Base-by-base conservation (phyloP, 2,329 filamentous ascomycete species). In the Lachnellula willkommii region DNA sequence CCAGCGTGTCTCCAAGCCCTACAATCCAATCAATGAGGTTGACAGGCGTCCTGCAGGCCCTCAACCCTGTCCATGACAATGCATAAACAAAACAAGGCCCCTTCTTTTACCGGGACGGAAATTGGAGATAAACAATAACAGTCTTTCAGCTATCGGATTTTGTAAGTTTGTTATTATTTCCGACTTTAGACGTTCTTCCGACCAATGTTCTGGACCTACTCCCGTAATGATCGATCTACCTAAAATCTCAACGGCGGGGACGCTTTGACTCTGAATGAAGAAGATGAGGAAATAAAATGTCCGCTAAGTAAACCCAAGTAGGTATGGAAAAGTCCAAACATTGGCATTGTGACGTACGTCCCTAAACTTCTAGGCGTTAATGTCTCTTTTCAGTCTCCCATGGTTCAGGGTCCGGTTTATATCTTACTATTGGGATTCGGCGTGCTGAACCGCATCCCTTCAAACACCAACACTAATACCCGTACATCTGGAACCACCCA, bases 1-100 rank as follows among this genome's bases (percentile, higher is more conserved):
- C 12, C 55, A 56, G 37, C 58, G 57, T 58, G 51, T 56, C 49
- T 45, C 26, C 26, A 47, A 5, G 22, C 12, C n/a, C 22, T 26
- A 35, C 49, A 53, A 49, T 55, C 60, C 60, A 63, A 63, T 63
- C 58, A 63, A 35, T 17, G 50, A 42, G 52, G 35, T 39, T 45
- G 49, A 53, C 40, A 35, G 49, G 43, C 46, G 35, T 52, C 45
- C 36, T 55, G 53, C 56, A 57, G 49, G 53, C 49, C 56, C 56
- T 49, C 56, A 53, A 32, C 52, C 56, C 55, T 53, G 22, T 28
- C 39, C 50, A 53, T 54, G 52, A 49, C 42, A 14, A 50, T 55
- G 39, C 52, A 56, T 24, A 26, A 45, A 39, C 8, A 39, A 22
- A 14, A 43, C 36, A 40, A 37, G 42, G 15, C 40, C 52, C 45